A percentile compares a stretch with the other conserved stretches of the same genome.
Conservation (phyloP, 768 basidiomycete genomes). For the Rubroboletus pulcherrimus region DNA sequence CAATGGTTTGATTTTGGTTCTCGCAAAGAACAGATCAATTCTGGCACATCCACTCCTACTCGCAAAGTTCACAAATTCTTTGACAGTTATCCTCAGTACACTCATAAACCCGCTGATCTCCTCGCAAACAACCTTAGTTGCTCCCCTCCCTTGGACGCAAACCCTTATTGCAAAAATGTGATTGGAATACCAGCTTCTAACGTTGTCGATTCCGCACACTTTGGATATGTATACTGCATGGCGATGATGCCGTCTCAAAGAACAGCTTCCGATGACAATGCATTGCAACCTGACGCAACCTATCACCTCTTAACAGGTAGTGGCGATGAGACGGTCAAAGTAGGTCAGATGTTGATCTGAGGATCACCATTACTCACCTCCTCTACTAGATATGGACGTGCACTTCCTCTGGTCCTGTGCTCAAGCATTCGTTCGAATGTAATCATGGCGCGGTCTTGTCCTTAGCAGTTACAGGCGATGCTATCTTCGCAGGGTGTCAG, state of each 20-base stretch:
- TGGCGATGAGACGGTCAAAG: slow-evolving; percentile 90
- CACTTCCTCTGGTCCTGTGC: slow-evolving; percentile 39
- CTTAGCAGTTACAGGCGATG: slow-evolving; percentile 68
- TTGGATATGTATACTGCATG: slow-evolving; percentile 92
- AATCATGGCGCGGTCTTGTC: slow-evolving; percentile 80
- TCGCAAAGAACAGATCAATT: slow-evolving; percentile 11
- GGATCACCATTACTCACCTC: background rate
- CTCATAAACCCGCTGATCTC: slow-evolving; percentile 64
- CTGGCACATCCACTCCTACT: slow-evolving; percentile 35
- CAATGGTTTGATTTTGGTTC: slow-evolving; percentile 75
- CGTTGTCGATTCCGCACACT: slow-evolving; percentile 87
- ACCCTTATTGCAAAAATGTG: slow-evolving; percentile 15
- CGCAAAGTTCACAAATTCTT: slow-evolving; percentile 85
- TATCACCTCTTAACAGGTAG: slow-evolving; percentile 75
- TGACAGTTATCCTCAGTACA: slow-evolving; percentile 78
- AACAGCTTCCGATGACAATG: slow-evolving; percentile 34
- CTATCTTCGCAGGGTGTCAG: slow-evolving; percentile 90
- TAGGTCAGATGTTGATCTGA: slow-evolving; percentile 25
- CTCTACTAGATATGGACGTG: slow-evolving; percentile 63
- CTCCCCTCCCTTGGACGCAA: slow-evolving; percentile 33
- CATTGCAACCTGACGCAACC: slow-evolving; percentile 20
- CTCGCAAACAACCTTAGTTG: slow-evolving; percentile 52
- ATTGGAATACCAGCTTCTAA: slow-evolving; percentile 62
- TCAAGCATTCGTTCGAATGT: slow-evolving; percentile 67
- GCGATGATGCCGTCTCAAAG: slow-evolving; percentile 41